A percentile compares a stretch with the other conserved stretches of the same genome.
phyloP scores from a whole-genome alignment of 768 basidiomycete species.

The Panaeolus cyanescens region DNA sequence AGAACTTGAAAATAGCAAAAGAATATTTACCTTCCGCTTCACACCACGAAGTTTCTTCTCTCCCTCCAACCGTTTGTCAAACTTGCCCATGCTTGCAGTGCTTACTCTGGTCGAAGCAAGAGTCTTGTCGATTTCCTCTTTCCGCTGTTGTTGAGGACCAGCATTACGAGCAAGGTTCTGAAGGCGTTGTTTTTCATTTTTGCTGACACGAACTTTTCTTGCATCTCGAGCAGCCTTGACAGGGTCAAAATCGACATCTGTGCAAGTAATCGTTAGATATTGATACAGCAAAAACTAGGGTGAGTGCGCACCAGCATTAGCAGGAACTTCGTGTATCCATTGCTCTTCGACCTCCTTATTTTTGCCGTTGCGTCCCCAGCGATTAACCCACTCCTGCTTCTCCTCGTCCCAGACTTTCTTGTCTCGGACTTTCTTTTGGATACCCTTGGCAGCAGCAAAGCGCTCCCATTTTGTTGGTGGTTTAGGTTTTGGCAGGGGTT shows the following conservation, averaged over 20 bases:
- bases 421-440: constrained; percentile 76
- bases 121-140: constrained; percentile 73
- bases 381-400: constrained; percentile 85
- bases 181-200: constrained; percentile 78
- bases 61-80: constrained; percentile 87
- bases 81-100: constrained; percentile 95
- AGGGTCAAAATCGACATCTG: constrained; percentile 84
- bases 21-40: constrained; percentile 80
- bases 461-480: constrained; percentile 95
- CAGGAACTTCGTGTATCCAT: constrained; percentile 92
- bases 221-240: constrained; percentile 71
- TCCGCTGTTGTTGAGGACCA: constrained; percentile 51
- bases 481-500: constrained; percentile 92
- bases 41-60: constrained; percentile 87
- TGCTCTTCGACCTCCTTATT: constrained; percentile 85
- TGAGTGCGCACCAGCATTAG: constrained; percentile 72
- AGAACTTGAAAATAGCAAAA: background rate
- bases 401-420: constrained; percentile 94
- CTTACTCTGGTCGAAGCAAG: constrained; percentile 77
- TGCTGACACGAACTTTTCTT: constrained; percentile 78
- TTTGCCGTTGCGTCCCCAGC: constrained; percentile 90
- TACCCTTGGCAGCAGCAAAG: constrained; percentile 94
- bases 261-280: background rate
- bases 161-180: constrained; percentile 70
- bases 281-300: background rate